Percentiles rank a stretch among this genome's conserved stretches.
Evolutionary conservation across 495 filamentous ascomycete species (phyloP).

Genomic region (Penicillium paxilli): DNA sequence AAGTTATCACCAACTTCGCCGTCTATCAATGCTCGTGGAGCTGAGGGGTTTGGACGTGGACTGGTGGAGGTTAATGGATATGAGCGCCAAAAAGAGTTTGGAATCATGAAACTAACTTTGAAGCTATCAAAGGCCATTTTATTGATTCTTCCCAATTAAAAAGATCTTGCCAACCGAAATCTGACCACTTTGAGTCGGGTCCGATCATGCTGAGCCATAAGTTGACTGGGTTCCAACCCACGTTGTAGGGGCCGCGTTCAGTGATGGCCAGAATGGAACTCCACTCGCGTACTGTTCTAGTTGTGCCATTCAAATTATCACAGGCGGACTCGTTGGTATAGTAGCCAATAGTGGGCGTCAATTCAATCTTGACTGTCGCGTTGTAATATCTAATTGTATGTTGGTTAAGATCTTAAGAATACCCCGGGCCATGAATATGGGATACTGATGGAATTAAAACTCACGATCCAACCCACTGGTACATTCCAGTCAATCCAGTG

Average conservation of each 20-base stretch:
- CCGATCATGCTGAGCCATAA: not conserved
- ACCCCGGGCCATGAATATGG: too few relatives aligned
- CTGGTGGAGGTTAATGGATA: too few relatives aligned
- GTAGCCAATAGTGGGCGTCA: constrained; percentile 6
- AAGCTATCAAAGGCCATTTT: too few relatives aligned
- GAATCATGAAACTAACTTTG: too few relatives aligned
- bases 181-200: not conserved
- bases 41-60: too few relatives aligned
- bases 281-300: not conserved
- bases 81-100: too few relatives aligned
- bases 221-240: constrained; percentile 9
- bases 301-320: too few relatives aligned
- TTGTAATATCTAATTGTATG: constrained; percentile 16
- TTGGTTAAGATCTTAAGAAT: not conserved
- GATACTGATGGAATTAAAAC: too few relatives aligned
- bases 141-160: too few relatives aligned
- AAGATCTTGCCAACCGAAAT: too few relatives aligned
- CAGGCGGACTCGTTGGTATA: not conserved
- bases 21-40: too few relatives aligned
- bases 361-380: constrained; percentile 9
- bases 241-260: constrained; percentile 8
- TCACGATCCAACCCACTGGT: constrained; percentile 22
- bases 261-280: constrained; percentile 13
- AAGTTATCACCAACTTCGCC: too few relatives aligned
- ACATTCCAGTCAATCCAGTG: constrained; percentile 9